These are phyloP conservation scores for Pyrenophora teres DNA, from an alignment of 2,329 filamentous ascomycete species.

Conservation along the genomic window DNA sequence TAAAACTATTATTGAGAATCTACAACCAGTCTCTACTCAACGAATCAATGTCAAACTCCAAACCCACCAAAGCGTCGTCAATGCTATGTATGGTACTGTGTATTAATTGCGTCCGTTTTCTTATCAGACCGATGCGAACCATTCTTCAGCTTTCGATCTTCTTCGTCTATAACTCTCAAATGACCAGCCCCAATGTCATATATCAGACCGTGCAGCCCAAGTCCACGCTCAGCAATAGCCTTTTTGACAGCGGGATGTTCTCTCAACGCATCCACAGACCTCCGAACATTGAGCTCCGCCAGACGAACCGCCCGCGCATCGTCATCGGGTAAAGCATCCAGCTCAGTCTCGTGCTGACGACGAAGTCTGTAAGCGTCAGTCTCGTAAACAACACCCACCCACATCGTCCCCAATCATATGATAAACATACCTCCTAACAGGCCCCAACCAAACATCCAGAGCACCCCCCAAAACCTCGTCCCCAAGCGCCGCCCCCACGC, in stretches of 20 bases:
- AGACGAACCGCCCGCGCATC: slow-evolving; percentile 64
- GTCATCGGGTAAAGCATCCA: slow-evolving; percentile 52
- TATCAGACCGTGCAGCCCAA: slow-evolving; percentile 77
- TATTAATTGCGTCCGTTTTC: too few relatives aligned
- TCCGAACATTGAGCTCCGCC: slow-evolving; percentile 76
- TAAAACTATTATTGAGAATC: too few relatives aligned
- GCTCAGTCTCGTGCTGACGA: slow-evolving; percentile 57
- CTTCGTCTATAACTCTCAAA: slow-evolving; percentile 57
- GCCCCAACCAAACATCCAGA: slow-evolving; percentile 66
- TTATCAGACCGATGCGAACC: neutral
- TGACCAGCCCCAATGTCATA: slow-evolving; percentile 68
- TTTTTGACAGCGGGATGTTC: slow-evolving; percentile 71
- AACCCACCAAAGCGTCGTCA: too few relatives aligned
- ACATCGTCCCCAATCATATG: too few relatives aligned
- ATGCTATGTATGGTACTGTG: too few relatives aligned
- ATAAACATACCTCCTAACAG: slow-evolving; percentile 52
- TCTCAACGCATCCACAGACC: slow-evolving; percentile 69
- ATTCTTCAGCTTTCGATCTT: slow-evolving; percentile 6
- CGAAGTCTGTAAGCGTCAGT: slow-evolving; percentile 45
- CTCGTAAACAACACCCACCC: too few relatives aligned
- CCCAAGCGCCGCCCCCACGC: slow-evolving; percentile 59
- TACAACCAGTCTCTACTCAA: too few relatives aligned
- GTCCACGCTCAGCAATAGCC: slow-evolving; percentile 69
- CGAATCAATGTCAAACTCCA: too few relatives aligned
- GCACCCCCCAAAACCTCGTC: slow-evolving; percentile 62